These are phyloP conservation scores for Globisporangium radiosum DNA, from an alignment of 352 stramenopile species.

Conservation along the genomic window DNA sequence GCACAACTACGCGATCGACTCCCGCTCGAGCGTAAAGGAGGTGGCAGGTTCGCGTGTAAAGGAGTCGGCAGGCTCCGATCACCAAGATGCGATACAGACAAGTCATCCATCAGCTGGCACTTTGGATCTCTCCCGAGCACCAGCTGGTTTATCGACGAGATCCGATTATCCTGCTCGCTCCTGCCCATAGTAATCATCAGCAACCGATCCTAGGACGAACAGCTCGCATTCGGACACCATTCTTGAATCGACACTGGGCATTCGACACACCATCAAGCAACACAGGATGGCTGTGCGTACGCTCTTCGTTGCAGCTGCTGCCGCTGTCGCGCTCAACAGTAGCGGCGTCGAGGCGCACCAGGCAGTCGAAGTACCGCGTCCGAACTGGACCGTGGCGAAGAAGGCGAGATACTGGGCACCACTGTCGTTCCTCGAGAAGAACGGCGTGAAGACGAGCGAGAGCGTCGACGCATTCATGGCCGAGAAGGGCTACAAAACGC, in stretches of 20 bases:
- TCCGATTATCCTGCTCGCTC: too few species aligned
- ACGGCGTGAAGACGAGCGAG: conserved; percentile 16
- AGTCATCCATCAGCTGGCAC: too few species aligned
- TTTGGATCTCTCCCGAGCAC: too few species aligned
- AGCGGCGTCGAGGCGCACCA: conserved; percentile 7
- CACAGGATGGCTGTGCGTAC: not conserved
- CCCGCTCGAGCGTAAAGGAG: too few species aligned
- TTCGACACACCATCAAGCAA: not conserved
- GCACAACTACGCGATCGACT: too few species aligned
- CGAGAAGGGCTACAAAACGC: conserved; percentile 13
- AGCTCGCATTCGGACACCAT: not conserved
- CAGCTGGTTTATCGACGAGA: too few species aligned
- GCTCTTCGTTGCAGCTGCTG: not conserved
- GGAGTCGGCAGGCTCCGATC: too few species aligned
- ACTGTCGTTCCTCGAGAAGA: conserved; percentile 26
- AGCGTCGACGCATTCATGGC: conserved; percentile 13
- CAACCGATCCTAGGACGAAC: too few species aligned
- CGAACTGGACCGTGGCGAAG: conserved; percentile 13
- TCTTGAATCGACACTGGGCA: not conserved
- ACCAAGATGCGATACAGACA: too few species aligned
- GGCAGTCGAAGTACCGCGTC: conserved; percentile 11
- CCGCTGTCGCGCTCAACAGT: conserved; percentile 3
- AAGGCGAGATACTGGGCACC: conserved; percentile 16
- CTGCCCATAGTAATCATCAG: too few species aligned
- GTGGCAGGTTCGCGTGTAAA: too few species aligned